Evolutionary conservation across 2,329 filamentous ascomycete species (phyloP).

Genomic region (Sporothrix brasiliensis): DNA sequence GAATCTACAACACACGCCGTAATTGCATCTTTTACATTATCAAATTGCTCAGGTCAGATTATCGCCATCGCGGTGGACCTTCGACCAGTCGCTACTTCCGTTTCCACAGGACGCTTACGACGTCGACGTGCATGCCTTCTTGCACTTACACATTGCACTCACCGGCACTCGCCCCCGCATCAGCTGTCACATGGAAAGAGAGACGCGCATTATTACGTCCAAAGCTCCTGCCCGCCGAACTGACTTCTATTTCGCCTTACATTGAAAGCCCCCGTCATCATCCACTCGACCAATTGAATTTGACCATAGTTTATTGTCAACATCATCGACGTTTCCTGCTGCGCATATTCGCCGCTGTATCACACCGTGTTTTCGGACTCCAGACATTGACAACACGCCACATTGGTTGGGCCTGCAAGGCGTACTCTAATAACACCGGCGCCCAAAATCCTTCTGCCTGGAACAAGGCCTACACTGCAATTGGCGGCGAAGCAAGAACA

Average conservation of each 20-base stretch:
- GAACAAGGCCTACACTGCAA: not conserved
- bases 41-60: not conserved
- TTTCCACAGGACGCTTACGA: not conserved
- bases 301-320: not conserved
- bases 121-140: not conserved
- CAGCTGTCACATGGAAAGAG: constrained; percentile 21
- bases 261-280: not conserved
- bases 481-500: constrained; percentile 14
- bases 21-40: not conserved
- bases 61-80: not conserved
- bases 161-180: constrained; percentile 7
- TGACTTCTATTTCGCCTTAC: not conserved
- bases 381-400: not conserved
- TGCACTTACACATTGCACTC: not conserved
- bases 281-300: not conserved
- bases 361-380: not conserved
- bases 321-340: not conserved
- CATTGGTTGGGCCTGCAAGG: not conserved
- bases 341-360: not conserved
- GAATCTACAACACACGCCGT: no score
- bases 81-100: constrained; percentile 10
- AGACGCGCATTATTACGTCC: not conserved
- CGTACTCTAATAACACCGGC: not conserved
- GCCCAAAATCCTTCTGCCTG: constrained; percentile 17
- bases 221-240: constrained; percentile 18